phyloP scores from a whole-genome alignment of 345 rosid species.

The Salix suchowensis region DNA sequence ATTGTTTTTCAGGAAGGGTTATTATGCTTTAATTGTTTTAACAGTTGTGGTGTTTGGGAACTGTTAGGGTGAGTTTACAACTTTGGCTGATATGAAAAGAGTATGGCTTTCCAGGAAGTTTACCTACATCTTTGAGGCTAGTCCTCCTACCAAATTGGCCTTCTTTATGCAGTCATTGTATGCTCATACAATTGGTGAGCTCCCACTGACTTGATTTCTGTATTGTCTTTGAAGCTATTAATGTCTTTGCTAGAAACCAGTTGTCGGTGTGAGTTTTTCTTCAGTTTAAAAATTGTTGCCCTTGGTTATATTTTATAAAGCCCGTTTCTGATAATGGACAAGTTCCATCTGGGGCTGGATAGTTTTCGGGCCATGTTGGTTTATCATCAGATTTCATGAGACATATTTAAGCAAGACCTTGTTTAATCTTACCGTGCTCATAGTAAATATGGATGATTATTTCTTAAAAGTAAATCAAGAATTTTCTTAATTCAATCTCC shows the following conservation, averaged over 20 bases:
- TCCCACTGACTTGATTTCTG: not conserved
- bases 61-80: slow-evolving; percentile 38
- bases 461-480: not conserved
- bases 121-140: slow-evolving; percentile 53
- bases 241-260: not conserved
- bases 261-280: not conserved
- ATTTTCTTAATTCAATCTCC: not conserved
- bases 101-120: slow-evolving; percentile 59
- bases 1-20: not conserved
- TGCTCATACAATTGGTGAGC: slow-evolving; percentile 51
- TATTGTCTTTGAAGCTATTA: not conserved
- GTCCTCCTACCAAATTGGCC: slow-evolving; percentile 41
- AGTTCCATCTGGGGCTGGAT: not conserved
- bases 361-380: not conserved
- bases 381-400: not conserved
- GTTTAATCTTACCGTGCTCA: not conserved
- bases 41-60: not conserved
- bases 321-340: too few species aligned
- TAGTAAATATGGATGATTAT: not conserved
- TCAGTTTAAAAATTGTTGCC: too few species aligned
- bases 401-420: not conserved
- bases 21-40: not conserved
- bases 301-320: too few species aligned
- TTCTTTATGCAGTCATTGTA: slow-evolving; percentile 70
- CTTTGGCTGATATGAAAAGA: slow-evolving; percentile 56